Evolutionary conservation across 176 grass and related monocot species (phyloP).

Genomic region (Otatea glauca): DNA sequence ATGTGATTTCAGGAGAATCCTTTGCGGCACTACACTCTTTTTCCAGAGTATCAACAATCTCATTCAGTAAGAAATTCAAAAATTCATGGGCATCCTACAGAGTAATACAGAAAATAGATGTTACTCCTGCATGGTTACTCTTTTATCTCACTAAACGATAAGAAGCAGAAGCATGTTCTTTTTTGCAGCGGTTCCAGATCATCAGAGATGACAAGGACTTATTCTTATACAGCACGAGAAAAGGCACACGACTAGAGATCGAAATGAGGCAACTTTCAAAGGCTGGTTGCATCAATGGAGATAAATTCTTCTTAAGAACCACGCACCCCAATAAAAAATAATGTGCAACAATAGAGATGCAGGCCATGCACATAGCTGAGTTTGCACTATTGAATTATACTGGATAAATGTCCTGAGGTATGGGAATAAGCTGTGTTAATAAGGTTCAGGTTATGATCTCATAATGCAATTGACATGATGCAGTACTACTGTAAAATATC

Average conservation of each 20-base stretch:
- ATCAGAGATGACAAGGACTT: conserved; percentile 1
- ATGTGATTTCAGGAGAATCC: conserved; percentile 56
- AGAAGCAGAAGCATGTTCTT: neutral
- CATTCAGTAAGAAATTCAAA: conserved; percentile 89
- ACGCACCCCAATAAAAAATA: neutral
- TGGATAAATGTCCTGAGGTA: conserved; percentile 1
- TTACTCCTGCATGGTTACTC: conserved; percentile 36
- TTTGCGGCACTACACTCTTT: conserved; percentile 61
- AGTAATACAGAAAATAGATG: conserved; percentile 24
- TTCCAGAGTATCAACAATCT: conserved; percentile 93
- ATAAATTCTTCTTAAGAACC: conserved; percentile 28
- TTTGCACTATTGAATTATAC: conserved; percentile 25
- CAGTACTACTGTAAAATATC: conserved; percentile 17
- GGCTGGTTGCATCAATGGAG: neutral
- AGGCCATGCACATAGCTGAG: conserved; percentile 24
- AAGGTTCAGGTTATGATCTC: conserved; percentile 30
- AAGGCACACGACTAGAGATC: neutral
- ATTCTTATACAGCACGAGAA: conserved; percentile 8
- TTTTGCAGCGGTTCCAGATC: conserved; percentile 4
- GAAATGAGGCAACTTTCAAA: neutral
- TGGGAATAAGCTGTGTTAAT: conserved; percentile 18
- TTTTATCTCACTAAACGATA: conserved; percentile 25
- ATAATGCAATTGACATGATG: conserved; percentile 26
- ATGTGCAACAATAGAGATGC: neutral
- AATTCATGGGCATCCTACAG: conserved; percentile 97